A percentile compares a stretch with the other conserved stretches of the same genome.
Evolutionary conservation across 2,329 filamentous ascomycete genomes (phyloP).

Genomic region (Hirsutella minnesotensis): DNA sequence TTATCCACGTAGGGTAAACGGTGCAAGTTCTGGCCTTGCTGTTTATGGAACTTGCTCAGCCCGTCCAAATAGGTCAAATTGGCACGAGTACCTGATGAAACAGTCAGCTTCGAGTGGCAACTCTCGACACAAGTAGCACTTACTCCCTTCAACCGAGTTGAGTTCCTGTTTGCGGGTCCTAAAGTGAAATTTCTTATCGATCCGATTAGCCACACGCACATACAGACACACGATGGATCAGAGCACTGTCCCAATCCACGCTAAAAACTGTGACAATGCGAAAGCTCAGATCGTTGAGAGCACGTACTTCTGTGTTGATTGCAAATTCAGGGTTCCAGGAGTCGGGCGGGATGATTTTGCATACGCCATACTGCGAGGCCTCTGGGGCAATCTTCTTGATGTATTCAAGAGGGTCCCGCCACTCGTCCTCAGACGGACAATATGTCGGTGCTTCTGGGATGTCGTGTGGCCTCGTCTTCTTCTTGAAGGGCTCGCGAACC

Average conservation of each 20-base stretch:
- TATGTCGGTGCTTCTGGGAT: slow-evolving; percentile 86
- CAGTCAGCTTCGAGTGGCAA: background rate
- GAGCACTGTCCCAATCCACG: background rate
- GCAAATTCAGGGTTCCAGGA: slow-evolving; percentile 91
- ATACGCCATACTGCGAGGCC: slow-evolving; percentile 78
- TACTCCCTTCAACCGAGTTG: slow-evolving; percentile 97
- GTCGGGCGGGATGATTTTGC: slow-evolving; percentile 90
- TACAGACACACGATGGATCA: background rate
- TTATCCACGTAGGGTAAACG: slow-evolving; percentile 96
- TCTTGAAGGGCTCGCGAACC: slow-evolving; percentile 63
- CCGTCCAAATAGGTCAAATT: slow-evolving; percentile 95
- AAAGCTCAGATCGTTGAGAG: slow-evolving; percentile 8
- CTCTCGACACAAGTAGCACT: slow-evolving; percentile 21
- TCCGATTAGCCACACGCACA: background rate
- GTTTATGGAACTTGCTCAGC: slow-evolving; percentile 90
- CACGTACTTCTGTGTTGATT: slow-evolving; percentile 79
- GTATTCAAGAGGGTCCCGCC: slow-evolving; percentile 86
- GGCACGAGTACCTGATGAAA: slow-evolving; percentile 72
- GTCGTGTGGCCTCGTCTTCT: slow-evolving; percentile 68
- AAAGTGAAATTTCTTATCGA: slow-evolving; percentile 78
- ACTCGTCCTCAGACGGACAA: slow-evolving; percentile 83
- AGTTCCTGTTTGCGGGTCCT: slow-evolving; percentile 91
- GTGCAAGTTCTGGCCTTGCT: slow-evolving; percentile 87
- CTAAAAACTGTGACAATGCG: background rate
- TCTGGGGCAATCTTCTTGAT: slow-evolving; percentile 85